Base-by-base conservation (phyloP, 345 rosid genomes). In the Citrus inodora region DNA sequence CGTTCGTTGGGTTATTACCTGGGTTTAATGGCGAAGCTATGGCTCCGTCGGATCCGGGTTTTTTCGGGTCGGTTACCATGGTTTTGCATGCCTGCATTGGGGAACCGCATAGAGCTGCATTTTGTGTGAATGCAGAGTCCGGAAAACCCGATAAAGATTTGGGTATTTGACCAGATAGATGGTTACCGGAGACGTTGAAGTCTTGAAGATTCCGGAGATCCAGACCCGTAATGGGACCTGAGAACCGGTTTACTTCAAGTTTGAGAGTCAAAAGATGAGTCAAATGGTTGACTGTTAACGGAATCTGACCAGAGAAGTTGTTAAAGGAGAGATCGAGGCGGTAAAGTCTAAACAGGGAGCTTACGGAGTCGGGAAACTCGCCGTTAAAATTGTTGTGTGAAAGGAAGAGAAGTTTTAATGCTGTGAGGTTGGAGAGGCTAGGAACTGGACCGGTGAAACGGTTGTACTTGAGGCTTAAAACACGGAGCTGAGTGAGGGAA, bases 311-410 rank as follows among this genome's bases (percentile, higher is more conserved):
- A 68, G 93, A 87, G 75, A 95, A 84, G 84, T 85, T 89, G 84
- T 95, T 95, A 80, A 73, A 85, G 19, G 98, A 92, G 82, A 95
- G 94, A 87, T 93, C 97, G 68, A 95, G 87, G 17, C 98, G 97
- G 87, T 88, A 89, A 37, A 95, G 91, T 13, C 91, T 86, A 42
- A 74, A 58, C 35, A 93, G 90, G 13, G 88, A 85, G 65, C 40
- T 74, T 0, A 92, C 62, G 28, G 97, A 80, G 4, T 72, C 70
- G 3, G 98, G 98, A 56, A 95, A 86, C n/a, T 79, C 77, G 67
- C 95, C 95, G 73, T 89, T 85, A 77, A 95, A 90, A 48, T 80
- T 70, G 73, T 95, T 95, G 81, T 88, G 80, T 21, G 98, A 95
- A 9, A 95, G 75, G 76, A 95, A 95, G 51, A 93, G 88, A 56